These are phyloP conservation scores for Protea cynaroides DNA, from an alignment of 164 flowering plant genomes.

Conservation along the genomic window DNA sequence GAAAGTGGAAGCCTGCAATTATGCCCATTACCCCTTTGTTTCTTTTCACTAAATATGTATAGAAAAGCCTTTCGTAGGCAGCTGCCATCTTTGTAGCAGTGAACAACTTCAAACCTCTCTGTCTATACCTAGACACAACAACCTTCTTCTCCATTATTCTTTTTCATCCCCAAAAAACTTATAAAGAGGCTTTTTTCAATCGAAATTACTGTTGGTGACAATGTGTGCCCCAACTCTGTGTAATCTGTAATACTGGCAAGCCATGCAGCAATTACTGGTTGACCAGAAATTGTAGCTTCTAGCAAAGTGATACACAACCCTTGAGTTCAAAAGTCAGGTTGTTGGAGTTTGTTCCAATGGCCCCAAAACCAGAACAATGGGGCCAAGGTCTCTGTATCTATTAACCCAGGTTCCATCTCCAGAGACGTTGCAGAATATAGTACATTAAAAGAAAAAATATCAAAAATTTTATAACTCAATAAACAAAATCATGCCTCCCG, in stretches of 20 bases:
- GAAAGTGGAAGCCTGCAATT: slow-evolving; percentile 14
- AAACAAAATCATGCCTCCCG: no score
- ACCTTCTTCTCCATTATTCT: slow-evolving; percentile 40
- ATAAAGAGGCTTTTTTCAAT: slow-evolving; percentile 40
- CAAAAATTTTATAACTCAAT: no score
- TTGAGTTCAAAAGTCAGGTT: slow-evolving; percentile 75
- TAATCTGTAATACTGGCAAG: slow-evolving; percentile 68
- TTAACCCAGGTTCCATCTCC: slow-evolving; percentile 78
- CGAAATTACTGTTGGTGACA: slow-evolving; percentile 50
- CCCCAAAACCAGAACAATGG: slow-evolving; percentile 57
- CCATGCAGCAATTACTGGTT: slow-evolving; percentile 62
- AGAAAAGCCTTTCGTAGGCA: slow-evolving; percentile 72
- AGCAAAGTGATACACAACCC: slow-evolving; percentile 72
- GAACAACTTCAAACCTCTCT: slow-evolving; percentile 48
- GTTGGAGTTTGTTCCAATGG: slow-evolving; percentile 52
- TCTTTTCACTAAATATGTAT: slow-evolving; percentile 25
- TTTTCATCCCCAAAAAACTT: slow-evolving; percentile 43
- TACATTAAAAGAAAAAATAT: no score
- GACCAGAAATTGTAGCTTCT: slow-evolving; percentile 69
- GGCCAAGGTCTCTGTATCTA: slow-evolving; percentile 54
- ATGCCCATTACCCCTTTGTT: neutral
- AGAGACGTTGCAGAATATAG: no score
- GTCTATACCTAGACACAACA: slow-evolving; percentile 32
- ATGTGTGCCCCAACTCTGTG: slow-evolving; percentile 55
- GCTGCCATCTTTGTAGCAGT: slow-evolving; percentile 70